Evolutionary conservation across 106 monocot species (phyloP).

Genomic region (Gastrodia elata): DNA sequence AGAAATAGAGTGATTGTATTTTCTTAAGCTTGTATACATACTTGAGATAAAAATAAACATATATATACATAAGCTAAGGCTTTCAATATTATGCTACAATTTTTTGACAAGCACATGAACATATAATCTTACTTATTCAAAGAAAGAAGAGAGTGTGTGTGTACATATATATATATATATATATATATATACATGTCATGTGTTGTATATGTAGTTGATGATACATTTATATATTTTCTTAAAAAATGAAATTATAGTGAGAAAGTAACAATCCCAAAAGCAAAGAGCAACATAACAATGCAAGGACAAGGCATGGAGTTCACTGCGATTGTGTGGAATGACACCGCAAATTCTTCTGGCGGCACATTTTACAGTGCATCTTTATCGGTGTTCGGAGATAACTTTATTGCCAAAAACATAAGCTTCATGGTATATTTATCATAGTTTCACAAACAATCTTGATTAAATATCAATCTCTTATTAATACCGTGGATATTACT

Average conservation of each 20-base stretch:
- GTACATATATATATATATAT: no score
- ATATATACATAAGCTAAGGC: no score
- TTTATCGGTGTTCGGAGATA: conserved; percentile 36
- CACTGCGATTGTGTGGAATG: conserved; percentile 78
- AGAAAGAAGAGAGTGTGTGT: no score
- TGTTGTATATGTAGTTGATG: no score
- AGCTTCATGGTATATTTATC: conserved; percentile 73
- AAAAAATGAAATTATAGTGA: conserved; percentile 47
- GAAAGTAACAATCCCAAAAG: conserved; percentile 52
- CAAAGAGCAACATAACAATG: conserved; percentile 72
- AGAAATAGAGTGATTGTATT: no score
- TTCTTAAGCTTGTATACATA: no score
- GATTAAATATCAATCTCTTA: neutral
- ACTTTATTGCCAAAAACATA: conserved; percentile 82
- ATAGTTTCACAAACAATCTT: neutral
- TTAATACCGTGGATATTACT: neutral
- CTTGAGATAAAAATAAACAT: no score
- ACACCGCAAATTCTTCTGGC: conserved; percentile 75
- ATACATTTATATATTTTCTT: no score
- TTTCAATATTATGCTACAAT: no score
- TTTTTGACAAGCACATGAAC: no score
- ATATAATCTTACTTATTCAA: no score
- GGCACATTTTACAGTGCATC: conserved; percentile 75
- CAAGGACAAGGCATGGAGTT: conserved; percentile 71
- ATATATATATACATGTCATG: no score